Evolutionary conservation across 1,284 basidiomycete species (phyloP).

Genomic region (Coniophora puteana): DNA sequence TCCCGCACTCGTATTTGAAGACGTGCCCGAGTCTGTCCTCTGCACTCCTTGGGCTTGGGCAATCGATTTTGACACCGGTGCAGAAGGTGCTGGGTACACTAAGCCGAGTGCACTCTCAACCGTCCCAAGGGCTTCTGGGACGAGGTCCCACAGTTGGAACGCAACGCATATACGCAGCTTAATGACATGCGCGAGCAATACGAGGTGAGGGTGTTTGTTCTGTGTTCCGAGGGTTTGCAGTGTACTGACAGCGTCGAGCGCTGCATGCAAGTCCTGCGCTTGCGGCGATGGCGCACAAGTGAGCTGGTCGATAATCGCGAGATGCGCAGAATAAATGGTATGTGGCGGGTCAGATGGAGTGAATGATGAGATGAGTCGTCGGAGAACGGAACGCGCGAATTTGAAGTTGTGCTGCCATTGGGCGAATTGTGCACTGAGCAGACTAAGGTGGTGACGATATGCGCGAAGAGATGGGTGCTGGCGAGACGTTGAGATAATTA

Average conservation of each 20-base stretch:
- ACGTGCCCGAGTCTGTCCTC: constrained; percentile 2
- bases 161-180: constrained; percentile 49
- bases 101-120: constrained; percentile 46
- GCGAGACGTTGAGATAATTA: neutral
- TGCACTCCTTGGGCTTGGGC: constrained; percentile 17
- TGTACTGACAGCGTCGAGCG: constrained; percentile 39
- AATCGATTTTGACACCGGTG: no score
- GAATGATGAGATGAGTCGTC: constrained; percentile 49
- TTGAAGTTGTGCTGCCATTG: constrained; percentile 39
- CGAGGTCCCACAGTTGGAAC: constrained; percentile 48
- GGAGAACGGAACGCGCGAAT: constrained; percentile 51
- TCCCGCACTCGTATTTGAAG: no score
- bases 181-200: constrained; percentile 45
- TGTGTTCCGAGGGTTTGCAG: constrained; percentile 36
- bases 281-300: constrained; percentile 19
- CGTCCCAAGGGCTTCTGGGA: constrained; percentile 38
- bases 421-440: constrained; percentile 54
- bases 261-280: constrained; percentile 26
- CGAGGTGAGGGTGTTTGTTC: constrained; percentile 40
- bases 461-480: constrained; percentile 60
- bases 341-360: constrained; percentile 45
- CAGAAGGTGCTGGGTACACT: constrained; percentile 21
- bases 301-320: constrained; percentile 47
- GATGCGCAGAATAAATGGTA: constrained; percentile 46
- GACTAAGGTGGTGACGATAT: constrained; percentile 53